Conservation (phyloP, 1,139 yeast species). For the Zygoascus hellenicus region DNA sequence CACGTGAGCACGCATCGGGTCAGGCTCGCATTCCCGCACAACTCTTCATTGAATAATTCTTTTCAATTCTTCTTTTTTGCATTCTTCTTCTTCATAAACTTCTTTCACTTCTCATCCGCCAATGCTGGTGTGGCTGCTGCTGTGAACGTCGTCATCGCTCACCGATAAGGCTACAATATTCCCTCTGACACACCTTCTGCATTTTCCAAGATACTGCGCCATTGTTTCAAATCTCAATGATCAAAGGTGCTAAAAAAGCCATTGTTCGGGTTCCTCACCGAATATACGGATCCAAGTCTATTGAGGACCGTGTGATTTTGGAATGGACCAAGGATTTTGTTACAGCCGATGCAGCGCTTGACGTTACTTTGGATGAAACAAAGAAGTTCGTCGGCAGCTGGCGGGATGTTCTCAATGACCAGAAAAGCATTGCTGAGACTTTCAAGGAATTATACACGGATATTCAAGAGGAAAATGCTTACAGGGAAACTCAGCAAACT, state of each 20-base stretch:
- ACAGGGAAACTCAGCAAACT: constrained; percentile 32
- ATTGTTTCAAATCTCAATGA: constrained; percentile 18
- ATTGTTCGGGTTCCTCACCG: constrained; percentile 36
- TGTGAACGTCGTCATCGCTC: too few species aligned
- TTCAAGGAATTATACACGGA: constrained; percentile 37
- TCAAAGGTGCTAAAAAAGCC: constrained; percentile 36
- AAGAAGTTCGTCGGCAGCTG: constrained; percentile 36
- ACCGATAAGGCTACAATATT: too few species aligned
- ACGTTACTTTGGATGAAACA: constrained; percentile 38
- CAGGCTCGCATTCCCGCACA: too few species aligned
- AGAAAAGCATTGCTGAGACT: constrained; percentile 33
- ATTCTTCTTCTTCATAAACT: not conserved
- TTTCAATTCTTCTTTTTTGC: too few species aligned
- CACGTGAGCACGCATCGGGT: too few species aligned
- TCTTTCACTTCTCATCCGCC: not conserved
- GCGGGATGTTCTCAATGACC: constrained; percentile 38
- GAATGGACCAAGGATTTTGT: constrained; percentile 46
- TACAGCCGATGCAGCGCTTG: constrained; percentile 42
- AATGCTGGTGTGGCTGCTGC: too few species aligned
- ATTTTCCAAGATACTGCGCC: not conserved
- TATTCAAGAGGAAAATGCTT: constrained; percentile 36
- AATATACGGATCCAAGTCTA: constrained; percentile 32
- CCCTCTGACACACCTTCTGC: too few species aligned
- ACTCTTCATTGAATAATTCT: too few species aligned
- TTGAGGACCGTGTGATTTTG: constrained; percentile 45